phyloP scores from a whole-genome alignment of 1,284 basidiomycete species.

The Microbotryum lychnidis-dioicae region DNA sequence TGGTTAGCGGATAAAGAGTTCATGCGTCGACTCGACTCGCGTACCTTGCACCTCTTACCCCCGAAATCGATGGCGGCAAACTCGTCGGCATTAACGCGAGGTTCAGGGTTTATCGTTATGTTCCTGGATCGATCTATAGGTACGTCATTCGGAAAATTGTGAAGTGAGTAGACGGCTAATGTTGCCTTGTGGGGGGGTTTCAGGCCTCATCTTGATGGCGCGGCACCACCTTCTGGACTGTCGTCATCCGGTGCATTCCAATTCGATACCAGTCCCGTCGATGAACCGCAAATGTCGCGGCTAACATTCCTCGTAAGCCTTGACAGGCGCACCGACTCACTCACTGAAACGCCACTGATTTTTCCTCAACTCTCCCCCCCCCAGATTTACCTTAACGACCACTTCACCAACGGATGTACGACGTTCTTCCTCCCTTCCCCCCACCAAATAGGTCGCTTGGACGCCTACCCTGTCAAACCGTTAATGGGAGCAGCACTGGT shows the following conservation, averaged over 20 bases:
- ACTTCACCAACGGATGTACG: conserved; percentile 47
- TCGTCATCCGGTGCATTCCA: not conserved
- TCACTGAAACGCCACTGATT: too few relatives aligned
- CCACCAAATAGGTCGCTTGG: conserved; percentile 42
- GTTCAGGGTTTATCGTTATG: conserved; percentile 42
- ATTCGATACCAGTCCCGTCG: conserved; percentile 44
- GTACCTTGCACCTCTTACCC: conserved; percentile 46
- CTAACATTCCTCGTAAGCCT: conserved; percentile 46
- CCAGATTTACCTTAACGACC: conserved; percentile 50
- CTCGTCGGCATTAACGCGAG: conserved; percentile 50
- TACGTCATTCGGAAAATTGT: too few relatives aligned
- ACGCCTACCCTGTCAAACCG: conserved; percentile 48
- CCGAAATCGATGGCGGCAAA: conserved; percentile 43
- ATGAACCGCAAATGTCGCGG: conserved; percentile 42
- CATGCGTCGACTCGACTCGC: conserved; percentile 44
- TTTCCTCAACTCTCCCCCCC: not conserved
- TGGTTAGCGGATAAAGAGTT: conserved; percentile 50
- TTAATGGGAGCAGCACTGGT: conserved; percentile 48
- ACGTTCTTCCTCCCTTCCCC: conserved; percentile 50
- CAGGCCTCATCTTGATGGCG: too few relatives aligned
- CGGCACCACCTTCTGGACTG: too few relatives aligned
- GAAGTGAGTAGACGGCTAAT: too few relatives aligned
- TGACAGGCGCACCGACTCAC: too few relatives aligned
- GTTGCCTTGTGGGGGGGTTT: too few relatives aligned
- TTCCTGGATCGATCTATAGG: conserved; percentile 13